A percentile compares a stretch with the other conserved stretches of the same genome.
Evolutionary conservation across 139 green algal species (phyloP).

Genomic region (Haematococcus sp.): DNA sequence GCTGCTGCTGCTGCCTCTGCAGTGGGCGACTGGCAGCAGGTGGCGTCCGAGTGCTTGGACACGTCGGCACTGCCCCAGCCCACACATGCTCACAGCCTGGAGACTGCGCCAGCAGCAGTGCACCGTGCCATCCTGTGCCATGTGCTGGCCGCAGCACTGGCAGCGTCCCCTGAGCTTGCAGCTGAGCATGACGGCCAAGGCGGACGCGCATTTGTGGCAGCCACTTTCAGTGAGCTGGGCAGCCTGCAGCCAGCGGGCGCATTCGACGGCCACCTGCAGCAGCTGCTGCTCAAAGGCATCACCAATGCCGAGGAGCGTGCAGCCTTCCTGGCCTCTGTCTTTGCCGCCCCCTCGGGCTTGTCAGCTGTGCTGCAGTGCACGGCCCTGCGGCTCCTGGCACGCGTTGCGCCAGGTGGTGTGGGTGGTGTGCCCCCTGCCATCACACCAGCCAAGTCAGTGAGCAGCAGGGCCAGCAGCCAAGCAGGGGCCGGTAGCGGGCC

Average conservation of each 20-base stretch:
- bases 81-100: background rate
- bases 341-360: background rate
- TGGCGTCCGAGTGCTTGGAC: background rate
- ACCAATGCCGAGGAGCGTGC: background rate
- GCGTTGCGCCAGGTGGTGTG: too few species aligned
- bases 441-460: background rate
- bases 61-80: background rate
- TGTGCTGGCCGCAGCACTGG: background rate
- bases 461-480: constrained; percentile 8
- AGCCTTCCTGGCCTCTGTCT: constrained; percentile 20
- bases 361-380: background rate
- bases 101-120: background rate
- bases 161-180: background rate
- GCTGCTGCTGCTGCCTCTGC: background rate
- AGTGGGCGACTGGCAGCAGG: background rate
- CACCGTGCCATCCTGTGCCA: background rate
- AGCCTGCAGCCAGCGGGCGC: background rate
- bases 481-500: too few species aligned
- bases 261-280: constrained; percentile 6
- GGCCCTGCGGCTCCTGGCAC: background rate
- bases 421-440: too few species aligned
- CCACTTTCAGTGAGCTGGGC: background rate
- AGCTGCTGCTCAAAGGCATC: background rate
- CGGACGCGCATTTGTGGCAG: background rate
- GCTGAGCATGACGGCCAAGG: background rate